Base-by-base conservation (phyloP, 2,329 filamentous ascomycete species). In the Aspergillus proliferans region DNA sequence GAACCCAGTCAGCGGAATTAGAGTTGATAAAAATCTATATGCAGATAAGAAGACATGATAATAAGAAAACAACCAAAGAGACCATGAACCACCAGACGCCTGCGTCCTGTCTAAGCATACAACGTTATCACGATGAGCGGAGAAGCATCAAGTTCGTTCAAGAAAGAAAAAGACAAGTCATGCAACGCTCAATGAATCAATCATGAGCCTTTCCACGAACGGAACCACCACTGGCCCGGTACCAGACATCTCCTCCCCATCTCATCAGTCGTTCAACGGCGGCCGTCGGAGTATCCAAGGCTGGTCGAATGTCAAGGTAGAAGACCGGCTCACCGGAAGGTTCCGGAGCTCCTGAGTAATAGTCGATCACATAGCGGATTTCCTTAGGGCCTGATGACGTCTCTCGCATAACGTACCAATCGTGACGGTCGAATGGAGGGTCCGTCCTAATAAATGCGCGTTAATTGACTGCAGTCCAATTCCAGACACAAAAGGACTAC, bases 181-280 rank as follows among this genome's bases (percentile, higher is more conserved):
- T 12, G n/a, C 14, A 12, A 14, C n/a, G 21, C 4, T 38, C 45
- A 43, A 46, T 40, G 30, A 39, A 33, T 50, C 40, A 57, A 26
- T 49, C 49, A 36, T 40, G 28, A 24, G 49, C 51, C 41, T 53
- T 61, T 50, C 58, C 54, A 39, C 67, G 60, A 38, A 79, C 82
- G 48, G 80, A 80, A 10, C 83, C 88, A 0, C 91, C 91, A 47
- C 83, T 88, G 0, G 90, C 90, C 58, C 81, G 84, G 84, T 88
- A 95, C 93, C 93, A 98, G 7, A 95, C 80, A 70, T 97, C 92
- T 8, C 88, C 90, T 45, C 90, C 86, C 88, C 91, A 97, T 62
- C 90, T 78, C 65, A 96, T 82, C 52, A 90, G 71, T 46, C 93
- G 80, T 75, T 97, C 93, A 3, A 84, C 82, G 0, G 89, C 87